Evolutionary conservation across 2,329 filamentous ascomycete genomes (phyloP).

Genomic region (Hymenotorrendiella dingleyae): DNA sequence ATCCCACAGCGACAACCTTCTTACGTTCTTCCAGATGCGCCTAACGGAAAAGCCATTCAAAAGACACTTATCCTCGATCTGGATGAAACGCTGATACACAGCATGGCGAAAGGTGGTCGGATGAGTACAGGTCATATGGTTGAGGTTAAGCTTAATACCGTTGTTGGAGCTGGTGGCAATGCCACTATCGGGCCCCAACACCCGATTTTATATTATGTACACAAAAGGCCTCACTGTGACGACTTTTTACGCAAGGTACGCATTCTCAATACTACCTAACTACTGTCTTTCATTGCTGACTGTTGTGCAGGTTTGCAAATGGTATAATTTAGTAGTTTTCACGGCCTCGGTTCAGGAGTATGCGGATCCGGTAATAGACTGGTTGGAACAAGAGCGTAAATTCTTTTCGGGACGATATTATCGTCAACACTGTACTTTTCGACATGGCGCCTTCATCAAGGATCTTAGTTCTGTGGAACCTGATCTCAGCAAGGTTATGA

Average conservation of each 20-base stretch:
- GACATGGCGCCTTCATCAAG: slow-evolving; percentile 97
- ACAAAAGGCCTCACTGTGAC: slow-evolving; percentile 95
- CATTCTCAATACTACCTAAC: not conserved
- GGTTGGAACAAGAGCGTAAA: slow-evolving; percentile 93
- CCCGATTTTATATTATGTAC: slow-evolving; percentile 96
- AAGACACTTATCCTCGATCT: slow-evolving; percentile 95
- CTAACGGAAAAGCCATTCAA: slow-evolving; percentile 53
- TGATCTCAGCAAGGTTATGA: slow-evolving; percentile 96
- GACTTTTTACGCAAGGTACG: slow-evolving; percentile 82
- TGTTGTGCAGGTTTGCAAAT: slow-evolving; percentile 71
- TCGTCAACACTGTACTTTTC: slow-evolving; percentile 91
- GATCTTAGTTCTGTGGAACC: slow-evolving; percentile 94
- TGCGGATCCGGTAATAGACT: slow-evolving; percentile 97
- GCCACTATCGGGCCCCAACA: slow-evolving; percentile 75
- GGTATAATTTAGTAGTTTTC: slow-evolving; percentile 96
- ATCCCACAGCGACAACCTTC: slow-evolving; percentile 87
- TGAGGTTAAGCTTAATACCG: slow-evolving; percentile 80
- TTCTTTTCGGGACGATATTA: slow-evolving; percentile 94
- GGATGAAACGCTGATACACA: slow-evolving; percentile 96
- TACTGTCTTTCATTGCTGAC: slow-evolving; percentile 14
- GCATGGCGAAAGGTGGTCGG: slow-evolving; percentile 90
- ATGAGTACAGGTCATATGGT: slow-evolving; percentile 99
- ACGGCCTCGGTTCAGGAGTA: slow-evolving; percentile 98
- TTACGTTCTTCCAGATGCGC: slow-evolving; percentile 56
- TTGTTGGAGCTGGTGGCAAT: slow-evolving; percentile 61